Conservation (phyloP, 495 filamentous ascomycete species). For the Penicillium pancosmium region DNA sequence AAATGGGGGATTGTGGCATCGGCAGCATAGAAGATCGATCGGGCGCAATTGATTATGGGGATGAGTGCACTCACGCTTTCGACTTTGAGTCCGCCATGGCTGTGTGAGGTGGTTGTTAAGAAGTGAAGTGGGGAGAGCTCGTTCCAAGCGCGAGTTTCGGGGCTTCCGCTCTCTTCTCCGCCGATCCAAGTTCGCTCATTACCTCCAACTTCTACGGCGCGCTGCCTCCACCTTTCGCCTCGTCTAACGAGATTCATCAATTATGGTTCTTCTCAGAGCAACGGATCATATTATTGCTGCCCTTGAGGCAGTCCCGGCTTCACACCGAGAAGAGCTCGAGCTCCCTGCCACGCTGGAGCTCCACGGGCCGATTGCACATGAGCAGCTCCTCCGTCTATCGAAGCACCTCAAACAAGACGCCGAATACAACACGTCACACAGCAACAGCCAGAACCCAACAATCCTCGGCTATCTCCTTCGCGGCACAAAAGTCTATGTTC, state of each 20-base stretch:
- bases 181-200: conserved; percentile 2
- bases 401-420: conserved; percentile 45
- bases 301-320: conserved; percentile 48
- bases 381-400: conserved; percentile 71
- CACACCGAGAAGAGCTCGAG: conserved; percentile 34
- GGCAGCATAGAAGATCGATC: not conserved
- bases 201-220: not conserved
- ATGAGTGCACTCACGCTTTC: conserved; percentile 25
- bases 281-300: conserved; percentile 71
- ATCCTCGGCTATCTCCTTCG: conserved; percentile 67
- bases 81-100: conserved; percentile 30
- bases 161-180: conserved; percentile 19
- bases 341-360: conserved; percentile 43
- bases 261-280: conserved; percentile 80
- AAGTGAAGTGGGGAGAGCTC: conserved; percentile 34
- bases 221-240: not conserved
- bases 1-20: not conserved
- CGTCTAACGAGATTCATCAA: not conserved
- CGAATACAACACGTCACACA: conserved; percentile 14
- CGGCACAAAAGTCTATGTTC: conserved; percentile 72
- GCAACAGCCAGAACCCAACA: conserved; percentile 16
- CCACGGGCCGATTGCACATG: conserved; percentile 78
- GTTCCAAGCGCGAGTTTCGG: conserved; percentile 18
- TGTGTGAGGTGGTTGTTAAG: conserved; percentile 20
- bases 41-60: conserved; percentile 4